Evolutionary conservation across 2,329 filamentous ascomycete genomes (phyloP).

Genomic region (Ustulina deusta): DNA sequence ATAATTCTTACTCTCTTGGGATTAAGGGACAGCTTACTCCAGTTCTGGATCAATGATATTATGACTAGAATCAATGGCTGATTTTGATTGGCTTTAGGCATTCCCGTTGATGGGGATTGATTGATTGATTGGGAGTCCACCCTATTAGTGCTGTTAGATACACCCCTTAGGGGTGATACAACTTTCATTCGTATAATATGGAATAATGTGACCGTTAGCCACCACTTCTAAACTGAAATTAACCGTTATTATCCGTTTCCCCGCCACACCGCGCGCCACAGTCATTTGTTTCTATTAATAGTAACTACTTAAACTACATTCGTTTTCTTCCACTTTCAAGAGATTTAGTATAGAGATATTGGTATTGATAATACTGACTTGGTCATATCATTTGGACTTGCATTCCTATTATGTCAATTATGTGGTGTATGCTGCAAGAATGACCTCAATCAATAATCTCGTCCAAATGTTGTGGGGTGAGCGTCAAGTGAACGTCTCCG

Average conservation of each 20-base stretch:
- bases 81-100: conserved; percentile 8
- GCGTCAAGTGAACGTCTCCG: too few species aligned
- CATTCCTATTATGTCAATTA: too few species aligned
- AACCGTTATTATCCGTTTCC: conserved; percentile 8
- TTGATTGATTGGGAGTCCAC: not conserved
- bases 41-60: not conserved
- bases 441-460: too few species aligned
- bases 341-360: too few species aligned
- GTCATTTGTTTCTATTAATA: too few species aligned
- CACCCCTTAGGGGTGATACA: not conserved
- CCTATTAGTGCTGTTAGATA: conserved; percentile 19
- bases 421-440: too few species aligned
- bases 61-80: not conserved
- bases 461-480: too few species aligned
- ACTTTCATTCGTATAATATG: conserved; percentile 1
- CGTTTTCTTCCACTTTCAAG: too few species aligned
- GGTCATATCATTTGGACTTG: too few species aligned
- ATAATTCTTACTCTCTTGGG: not conserved
- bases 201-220: conserved; percentile 1
- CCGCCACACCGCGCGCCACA: too few species aligned
- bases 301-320: too few species aligned
- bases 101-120: conserved; percentile 1
- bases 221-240: not conserved
- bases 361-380: too few species aligned
- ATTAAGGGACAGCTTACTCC: not conserved